phyloP scores from a whole-genome alignment of 139 green algal genomes.

The Picochlorum sp. region DNA sequence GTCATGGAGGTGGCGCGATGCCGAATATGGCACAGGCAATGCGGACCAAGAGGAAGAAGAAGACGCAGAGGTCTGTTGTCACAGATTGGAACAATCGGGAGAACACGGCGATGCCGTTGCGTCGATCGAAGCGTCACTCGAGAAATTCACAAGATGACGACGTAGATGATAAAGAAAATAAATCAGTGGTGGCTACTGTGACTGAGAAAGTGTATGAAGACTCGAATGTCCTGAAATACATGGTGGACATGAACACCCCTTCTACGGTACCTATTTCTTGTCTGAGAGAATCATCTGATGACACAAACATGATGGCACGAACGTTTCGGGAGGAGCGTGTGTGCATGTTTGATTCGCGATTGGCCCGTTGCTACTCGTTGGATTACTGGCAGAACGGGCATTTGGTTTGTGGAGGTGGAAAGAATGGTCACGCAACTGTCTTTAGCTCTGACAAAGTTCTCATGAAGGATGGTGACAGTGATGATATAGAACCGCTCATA shows the following conservation, averaged over 20 bases:
- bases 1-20: not conserved
- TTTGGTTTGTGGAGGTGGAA: slow-evolving; percentile 19
- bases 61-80: not conserved
- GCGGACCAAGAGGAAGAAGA: too few species aligned
- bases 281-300: not conserved
- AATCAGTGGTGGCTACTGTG: not conserved
- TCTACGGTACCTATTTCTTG: too few species aligned
- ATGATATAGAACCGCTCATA: slow-evolving; percentile 16
- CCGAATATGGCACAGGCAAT: too few species aligned
- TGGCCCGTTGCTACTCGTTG: slow-evolving; percentile 16
- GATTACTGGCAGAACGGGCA: slow-evolving; percentile 9
- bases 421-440: slow-evolving; percentile 1
- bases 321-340: slow-evolving; percentile 9
- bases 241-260: not conserved
- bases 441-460: not conserved
- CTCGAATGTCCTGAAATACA: not conserved
- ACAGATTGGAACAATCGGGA: too few species aligned
- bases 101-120: too few species aligned
- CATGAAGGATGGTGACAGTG: not conserved
- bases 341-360: slow-evolving; percentile 9
- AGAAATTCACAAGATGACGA: not conserved
- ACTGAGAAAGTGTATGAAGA: not conserved
- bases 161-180: not conserved
- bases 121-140: too few species aligned
- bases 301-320: not conserved